These are phyloP conservation scores for Smithsoniella earleae DNA, from an alignment of 163 green algal species.

Conservation along the genomic window DNA sequence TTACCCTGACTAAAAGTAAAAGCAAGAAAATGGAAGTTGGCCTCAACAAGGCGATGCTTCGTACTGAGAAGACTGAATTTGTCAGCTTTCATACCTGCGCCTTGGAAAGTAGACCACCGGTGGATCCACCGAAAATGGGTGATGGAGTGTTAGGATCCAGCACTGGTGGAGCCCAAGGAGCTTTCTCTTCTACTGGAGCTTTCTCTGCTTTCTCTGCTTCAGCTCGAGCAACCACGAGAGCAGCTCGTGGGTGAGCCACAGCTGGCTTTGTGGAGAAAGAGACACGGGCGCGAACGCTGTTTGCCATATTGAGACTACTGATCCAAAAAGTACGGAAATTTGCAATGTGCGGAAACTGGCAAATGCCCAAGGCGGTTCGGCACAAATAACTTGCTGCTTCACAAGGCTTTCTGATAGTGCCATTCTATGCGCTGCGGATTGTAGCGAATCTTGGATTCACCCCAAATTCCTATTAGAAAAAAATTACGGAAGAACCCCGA, in stretches of 20 bases:
- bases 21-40: not conserved
- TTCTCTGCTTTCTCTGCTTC: slow-evolving; percentile 37
- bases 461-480: too few species aligned
- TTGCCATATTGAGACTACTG: not conserved
- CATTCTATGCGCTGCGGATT: not conserved
- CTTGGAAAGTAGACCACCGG: slow-evolving; percentile 90
- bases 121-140: slow-evolving; percentile 89
- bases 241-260: not conserved
- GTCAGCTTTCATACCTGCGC: slow-evolving; percentile 65
- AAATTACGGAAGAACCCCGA: too few species aligned
- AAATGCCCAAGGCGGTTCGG: not conserved
- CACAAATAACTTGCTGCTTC: too few species aligned
- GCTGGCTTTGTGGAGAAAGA: not conserved
- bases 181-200: slow-evolving; percentile 37
- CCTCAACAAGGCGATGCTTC: too few species aligned
- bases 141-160: slow-evolving; percentile 76
- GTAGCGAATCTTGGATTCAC: not conserved
- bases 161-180: slow-evolving; percentile 57
- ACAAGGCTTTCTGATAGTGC: too few species aligned
- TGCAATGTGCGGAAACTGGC: not conserved
- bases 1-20: not conserved
- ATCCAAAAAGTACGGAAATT: not conserved
- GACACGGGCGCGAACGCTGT: slow-evolving; percentile 2
- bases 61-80: too few species aligned
- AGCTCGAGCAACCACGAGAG: slow-evolving; percentile 27